Evolutionary conservation across 192 early-diverging fungal species (phyloP).

Genomic region (Cladochytrium replicatum): DNA sequence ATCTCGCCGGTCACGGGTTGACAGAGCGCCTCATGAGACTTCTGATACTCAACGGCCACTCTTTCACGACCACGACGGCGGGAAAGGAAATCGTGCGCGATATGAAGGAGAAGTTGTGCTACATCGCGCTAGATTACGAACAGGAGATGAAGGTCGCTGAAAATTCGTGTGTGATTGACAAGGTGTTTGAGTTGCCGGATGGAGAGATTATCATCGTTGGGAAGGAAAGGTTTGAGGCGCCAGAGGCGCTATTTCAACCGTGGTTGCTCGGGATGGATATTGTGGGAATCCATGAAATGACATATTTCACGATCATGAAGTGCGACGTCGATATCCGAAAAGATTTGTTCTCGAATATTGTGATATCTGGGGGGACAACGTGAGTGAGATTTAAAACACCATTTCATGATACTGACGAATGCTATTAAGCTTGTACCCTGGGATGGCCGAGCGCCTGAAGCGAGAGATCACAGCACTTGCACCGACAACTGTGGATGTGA

Average conservation of each 20-base stretch:
- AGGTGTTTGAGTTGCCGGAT: constrained; percentile 1
- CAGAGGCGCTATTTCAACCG: constrained; percentile 2
- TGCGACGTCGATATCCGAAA: constrained; percentile 3
- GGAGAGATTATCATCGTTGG: constrained; percentile 5
- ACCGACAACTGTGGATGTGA: no score
- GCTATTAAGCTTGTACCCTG: constrained; percentile 3
- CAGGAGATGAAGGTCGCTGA: background rate
- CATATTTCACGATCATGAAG: no score
- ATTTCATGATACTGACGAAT: no score
- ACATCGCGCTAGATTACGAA: background rate
- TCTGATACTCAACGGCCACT: constrained; percentile 30
- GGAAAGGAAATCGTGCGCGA: background rate
- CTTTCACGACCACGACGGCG: constrained; percentile 32
- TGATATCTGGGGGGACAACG: constrained; percentile 3
- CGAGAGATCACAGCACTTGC: no score
- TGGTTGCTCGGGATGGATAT: background rate
- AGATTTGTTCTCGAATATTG: constrained; percentile 4
- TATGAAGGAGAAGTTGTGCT: no score
- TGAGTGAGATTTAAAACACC: no score
- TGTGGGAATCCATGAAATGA: background rate
- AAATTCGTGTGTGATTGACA: background rate
- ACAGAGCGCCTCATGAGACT: background rate
- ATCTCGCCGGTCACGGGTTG: background rate
- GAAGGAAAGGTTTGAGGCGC: constrained; percentile 1
- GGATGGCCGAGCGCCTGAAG: no score